Conservation (phyloP, 164 flowering plant genomes). For the Chimonanthus praecox region DNA sequence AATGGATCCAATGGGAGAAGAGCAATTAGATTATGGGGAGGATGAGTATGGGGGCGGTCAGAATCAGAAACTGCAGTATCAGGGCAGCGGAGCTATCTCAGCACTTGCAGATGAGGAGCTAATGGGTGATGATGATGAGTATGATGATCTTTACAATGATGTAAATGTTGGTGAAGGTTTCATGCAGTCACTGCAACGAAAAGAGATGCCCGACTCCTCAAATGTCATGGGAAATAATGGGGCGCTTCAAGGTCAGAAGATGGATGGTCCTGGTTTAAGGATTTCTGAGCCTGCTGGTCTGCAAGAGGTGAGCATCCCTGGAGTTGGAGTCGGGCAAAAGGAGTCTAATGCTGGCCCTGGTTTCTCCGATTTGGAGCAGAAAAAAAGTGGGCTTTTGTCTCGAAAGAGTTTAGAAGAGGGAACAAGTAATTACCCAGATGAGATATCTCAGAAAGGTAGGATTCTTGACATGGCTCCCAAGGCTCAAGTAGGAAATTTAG, state of each 20-base stretch:
- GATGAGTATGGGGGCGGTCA: conserved; percentile 64
- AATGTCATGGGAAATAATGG: conserved; percentile 34
- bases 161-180: conserved; percentile 73
- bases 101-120: conserved; percentile 69
- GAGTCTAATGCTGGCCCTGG: conserved; percentile 23
- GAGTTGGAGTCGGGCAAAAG: conserved; percentile 35
- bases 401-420: conserved; percentile 25
- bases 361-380: conserved; percentile 27
- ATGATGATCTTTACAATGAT: conserved; percentile 68
- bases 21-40: conserved; percentile 71
- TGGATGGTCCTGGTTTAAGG: conserved; percentile 27
- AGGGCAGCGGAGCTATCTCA: conserved; percentile 68
- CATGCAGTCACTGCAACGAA: conserved; percentile 32
- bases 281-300: conserved; percentile 24
- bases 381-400: conserved; percentile 19
- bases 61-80: conserved; percentile 61
- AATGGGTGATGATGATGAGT: conserved; percentile 65
- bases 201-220: conserved; percentile 29
- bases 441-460: conserved; percentile 32
- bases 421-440: conserved; percentile 23
- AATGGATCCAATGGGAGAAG: conserved; percentile 64
- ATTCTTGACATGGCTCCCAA: conserved; percentile 25
- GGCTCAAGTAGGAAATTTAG: conserved; percentile 34
- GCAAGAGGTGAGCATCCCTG: conserved; percentile 28
- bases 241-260: conserved; percentile 34